phyloP scores from a whole-genome alignment of 1,284 basidiomycete genomes.

The Ustilago hordei region DNA sequence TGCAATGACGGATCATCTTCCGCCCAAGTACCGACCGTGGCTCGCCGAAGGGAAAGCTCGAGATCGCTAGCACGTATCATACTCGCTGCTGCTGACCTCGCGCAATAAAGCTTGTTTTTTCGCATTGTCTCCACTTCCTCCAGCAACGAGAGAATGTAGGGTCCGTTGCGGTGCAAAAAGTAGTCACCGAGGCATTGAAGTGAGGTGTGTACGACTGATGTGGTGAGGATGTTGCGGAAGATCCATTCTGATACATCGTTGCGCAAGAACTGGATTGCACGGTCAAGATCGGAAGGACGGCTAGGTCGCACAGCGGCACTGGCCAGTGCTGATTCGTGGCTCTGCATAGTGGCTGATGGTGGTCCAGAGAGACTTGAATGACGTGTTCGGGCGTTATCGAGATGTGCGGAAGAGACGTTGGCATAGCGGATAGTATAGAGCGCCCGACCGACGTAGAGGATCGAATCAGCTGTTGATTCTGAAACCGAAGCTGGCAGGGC shows the following conservation, averaged over 20 bases:
- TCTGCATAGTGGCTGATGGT: slow-evolving; percentile 36
- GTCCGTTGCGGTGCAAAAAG: slow-evolving; percentile 87
- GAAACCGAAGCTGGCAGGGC: slow-evolving; percentile 82
- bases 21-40: slow-evolving; percentile 49
- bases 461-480: slow-evolving; percentile 79
- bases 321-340: slow-evolving; percentile 38
- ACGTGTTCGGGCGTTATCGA: slow-evolving; percentile 7
- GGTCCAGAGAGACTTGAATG: slow-evolving; percentile 25
- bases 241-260: slow-evolving; percentile 86
- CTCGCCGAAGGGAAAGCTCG: slow-evolving; percentile 51
- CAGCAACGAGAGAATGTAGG: slow-evolving; percentile 80
- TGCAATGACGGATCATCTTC: slow-evolving; percentile 57
- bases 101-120: slow-evolving; percentile 47
- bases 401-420: slow-evolving; percentile 13
- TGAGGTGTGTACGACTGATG: slow-evolving; percentile 81
- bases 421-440: slow-evolving; percentile 80
- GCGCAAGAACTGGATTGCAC: slow-evolving; percentile 74
- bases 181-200: slow-evolving; percentile 75
- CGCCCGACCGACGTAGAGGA: slow-evolving; percentile 86
- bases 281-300: slow-evolving; percentile 32
- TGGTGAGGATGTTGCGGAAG: slow-evolving; percentile 87
- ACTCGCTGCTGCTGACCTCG: slow-evolving; percentile 77
- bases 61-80: slow-evolving; percentile 53
- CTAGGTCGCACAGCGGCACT: slow-evolving; percentile 29
- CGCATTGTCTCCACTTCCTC: slow-evolving; percentile 81